A percentile compares a stretch with the other conserved stretches of the same genome.
phyloP scores from a whole-genome alignment of 306 rosid genomes.

The Canavalia gladiata region DNA sequence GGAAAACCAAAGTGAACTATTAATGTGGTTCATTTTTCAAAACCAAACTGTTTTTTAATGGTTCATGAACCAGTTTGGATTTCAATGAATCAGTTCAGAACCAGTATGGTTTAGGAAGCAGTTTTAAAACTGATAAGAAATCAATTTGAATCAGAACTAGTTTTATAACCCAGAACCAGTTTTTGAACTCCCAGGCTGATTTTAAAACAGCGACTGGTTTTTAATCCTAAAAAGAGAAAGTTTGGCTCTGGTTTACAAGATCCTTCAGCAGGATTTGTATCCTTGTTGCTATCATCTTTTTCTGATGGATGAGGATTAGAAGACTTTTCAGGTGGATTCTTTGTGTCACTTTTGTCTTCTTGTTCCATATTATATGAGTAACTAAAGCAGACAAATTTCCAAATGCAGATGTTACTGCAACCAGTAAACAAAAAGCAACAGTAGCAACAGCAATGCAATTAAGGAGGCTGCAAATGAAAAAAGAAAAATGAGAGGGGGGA shows the following conservation, averaged over 20 bases:
- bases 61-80: neutral
- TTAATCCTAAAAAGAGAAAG: too few species aligned
- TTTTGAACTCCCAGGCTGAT: too few species aligned
- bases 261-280: conserved; percentile 52
- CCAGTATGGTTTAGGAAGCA: too few species aligned
- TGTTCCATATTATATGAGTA: conserved; percentile 38
- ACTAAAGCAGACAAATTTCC: conserved; percentile 27
- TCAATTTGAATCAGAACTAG: neutral
- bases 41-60: neutral
- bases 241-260: conserved; percentile 50
- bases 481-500: neutral
- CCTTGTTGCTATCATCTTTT: conserved; percentile 42
- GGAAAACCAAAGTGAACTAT: too few species aligned
- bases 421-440: neutral
- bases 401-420: conserved; percentile 35
- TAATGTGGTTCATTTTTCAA: neutral
- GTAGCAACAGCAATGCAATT: neutral
- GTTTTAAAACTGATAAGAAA: too few species aligned
- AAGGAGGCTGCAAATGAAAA: neutral
- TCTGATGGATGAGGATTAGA: conserved; percentile 41
- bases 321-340: conserved; percentile 39
- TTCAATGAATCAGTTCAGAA: too few species aligned
- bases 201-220: too few species aligned
- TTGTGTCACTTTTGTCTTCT: conserved; percentile 37
- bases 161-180: neutral